phyloP scores from a whole-genome alignment of 805 yeast genomes.

The Myxozyma mucilagina region DNA sequence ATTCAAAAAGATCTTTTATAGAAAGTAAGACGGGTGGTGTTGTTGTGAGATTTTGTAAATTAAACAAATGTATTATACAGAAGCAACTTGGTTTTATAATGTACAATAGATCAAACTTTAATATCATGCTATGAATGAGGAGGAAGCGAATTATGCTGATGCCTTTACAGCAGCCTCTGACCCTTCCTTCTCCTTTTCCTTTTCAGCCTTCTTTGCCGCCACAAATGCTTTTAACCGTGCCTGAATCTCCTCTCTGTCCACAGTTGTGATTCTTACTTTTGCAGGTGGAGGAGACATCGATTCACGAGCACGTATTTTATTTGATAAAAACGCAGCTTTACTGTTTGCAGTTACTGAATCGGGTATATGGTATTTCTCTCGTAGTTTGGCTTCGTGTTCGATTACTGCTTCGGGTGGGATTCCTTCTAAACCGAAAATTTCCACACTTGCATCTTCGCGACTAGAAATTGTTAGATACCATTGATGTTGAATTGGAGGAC shows the following conservation, averaged over 20 bases:
- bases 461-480: constrained; percentile 2
- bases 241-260: constrained; percentile 20
- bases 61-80: constrained; percentile 2
- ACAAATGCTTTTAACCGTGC: constrained; percentile 17
- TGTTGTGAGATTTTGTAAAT: neutral
- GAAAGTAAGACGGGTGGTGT: constrained; percentile 34
- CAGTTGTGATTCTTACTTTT: constrained; percentile 9
- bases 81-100: neutral
- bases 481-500: neutral
- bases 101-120: neutral
- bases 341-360: constrained; percentile 12
- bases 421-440: constrained; percentile 36
- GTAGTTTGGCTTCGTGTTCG: constrained; percentile 25
- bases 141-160: too few relatives aligned
- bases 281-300: constrained; percentile 11
- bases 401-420: constrained; percentile 30
- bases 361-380: constrained; percentile 20
- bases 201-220: constrained; percentile 20
- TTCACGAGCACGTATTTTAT: neutral
- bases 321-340: constrained; percentile 6
- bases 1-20: constrained; percentile 38
- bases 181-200: neutral
- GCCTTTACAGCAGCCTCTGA: neutral
- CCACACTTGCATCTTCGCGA: constrained; percentile 30
- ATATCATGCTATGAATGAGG: neutral